A percentile compares a stretch with the other conserved stretches of the same genome.
Evolutionary conservation across 345 rosid genomes (phyloP).

Genomic region (Populus davidiana): DNA sequence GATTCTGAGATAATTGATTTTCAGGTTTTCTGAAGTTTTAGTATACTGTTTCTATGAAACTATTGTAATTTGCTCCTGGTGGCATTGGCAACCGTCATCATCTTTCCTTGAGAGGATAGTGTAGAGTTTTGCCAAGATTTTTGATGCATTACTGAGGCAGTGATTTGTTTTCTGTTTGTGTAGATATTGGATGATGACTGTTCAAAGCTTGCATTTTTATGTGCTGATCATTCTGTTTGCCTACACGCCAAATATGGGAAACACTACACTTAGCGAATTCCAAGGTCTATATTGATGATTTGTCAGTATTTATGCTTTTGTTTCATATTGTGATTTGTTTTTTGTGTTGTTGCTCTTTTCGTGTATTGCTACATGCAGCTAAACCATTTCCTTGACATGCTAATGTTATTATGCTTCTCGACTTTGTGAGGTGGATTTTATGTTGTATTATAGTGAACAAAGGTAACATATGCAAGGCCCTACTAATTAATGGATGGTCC

Average conservation of each 20-base stretch:
- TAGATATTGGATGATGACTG: conserved; percentile 79
- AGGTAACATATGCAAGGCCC: background rate
- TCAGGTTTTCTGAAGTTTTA: conserved; percentile 41
- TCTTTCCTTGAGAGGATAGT: background rate
- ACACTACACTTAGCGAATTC: conserved; percentile 74
- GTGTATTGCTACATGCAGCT: background rate
- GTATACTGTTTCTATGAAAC: background rate
- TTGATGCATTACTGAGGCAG: conserved; percentile 3
- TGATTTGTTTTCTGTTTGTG: conserved; percentile 6
- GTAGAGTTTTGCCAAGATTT: background rate
- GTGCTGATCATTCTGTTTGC: conserved; percentile 82
- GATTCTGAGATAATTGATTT: conserved; percentile 87
- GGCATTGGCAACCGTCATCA: background rate
- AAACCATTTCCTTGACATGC: conserved; percentile 2
- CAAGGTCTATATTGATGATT: conserved; percentile 49
- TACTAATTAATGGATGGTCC: background rate
- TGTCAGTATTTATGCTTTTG: background rate
- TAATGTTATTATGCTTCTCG: background rate
- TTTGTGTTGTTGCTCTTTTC: background rate
- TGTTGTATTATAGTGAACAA: background rate
- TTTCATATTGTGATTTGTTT: background rate
- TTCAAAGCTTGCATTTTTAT: conserved; percentile 89
- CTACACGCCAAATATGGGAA: conserved; percentile 93
- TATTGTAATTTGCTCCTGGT: background rate
- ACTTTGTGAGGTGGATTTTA: background rate